phyloP scores from a whole-genome alignment of 352 stramenopile genomes.

The Globisporangium canariense region DNA sequence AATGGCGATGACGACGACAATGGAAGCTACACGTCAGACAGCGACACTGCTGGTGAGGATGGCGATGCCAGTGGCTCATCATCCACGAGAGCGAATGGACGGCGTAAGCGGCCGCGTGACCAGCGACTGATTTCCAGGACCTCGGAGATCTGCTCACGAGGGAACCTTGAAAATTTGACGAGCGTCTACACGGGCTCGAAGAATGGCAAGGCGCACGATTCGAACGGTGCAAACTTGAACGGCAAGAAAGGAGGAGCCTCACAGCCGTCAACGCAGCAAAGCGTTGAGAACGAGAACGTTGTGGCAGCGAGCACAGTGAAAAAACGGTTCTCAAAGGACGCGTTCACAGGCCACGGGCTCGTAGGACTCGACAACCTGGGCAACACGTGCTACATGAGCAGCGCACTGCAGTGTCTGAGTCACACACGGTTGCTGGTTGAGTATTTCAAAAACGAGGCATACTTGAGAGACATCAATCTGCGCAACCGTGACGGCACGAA shows the following conservation, averaged over 20 bases:
- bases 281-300: constrained; percentile 27
- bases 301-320: constrained; percentile 35
- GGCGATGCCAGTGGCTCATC: constrained; percentile 20
- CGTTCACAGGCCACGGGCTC: constrained; percentile 72
- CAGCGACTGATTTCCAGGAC: constrained; percentile 48
- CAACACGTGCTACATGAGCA: constrained; percentile 99
- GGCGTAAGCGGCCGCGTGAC: constrained; percentile 40
- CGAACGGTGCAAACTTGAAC: constrained; percentile 8
- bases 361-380: constrained; percentile 94
- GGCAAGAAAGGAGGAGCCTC: constrained; percentile 7
- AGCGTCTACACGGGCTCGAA: constrained; percentile 25
- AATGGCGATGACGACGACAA: constrained; percentile 4
- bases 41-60: constrained; percentile 14
- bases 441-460: constrained; percentile 96
- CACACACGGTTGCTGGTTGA: constrained; percentile 93
- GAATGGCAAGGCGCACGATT: constrained; percentile 10
- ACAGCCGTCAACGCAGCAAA: not conserved
- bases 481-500: constrained; percentile 93
- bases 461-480: constrained; percentile 95
- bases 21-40: not conserved
- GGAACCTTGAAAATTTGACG: constrained; percentile 61
- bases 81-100: not conserved
- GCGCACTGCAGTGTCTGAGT: constrained; percentile 95
- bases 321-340: constrained; percentile 70
- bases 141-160: constrained; percentile 73